Evolutionary conservation across 2,329 filamentous ascomycete species (phyloP).

Genomic region (Ciborinia camelliae): DNA sequence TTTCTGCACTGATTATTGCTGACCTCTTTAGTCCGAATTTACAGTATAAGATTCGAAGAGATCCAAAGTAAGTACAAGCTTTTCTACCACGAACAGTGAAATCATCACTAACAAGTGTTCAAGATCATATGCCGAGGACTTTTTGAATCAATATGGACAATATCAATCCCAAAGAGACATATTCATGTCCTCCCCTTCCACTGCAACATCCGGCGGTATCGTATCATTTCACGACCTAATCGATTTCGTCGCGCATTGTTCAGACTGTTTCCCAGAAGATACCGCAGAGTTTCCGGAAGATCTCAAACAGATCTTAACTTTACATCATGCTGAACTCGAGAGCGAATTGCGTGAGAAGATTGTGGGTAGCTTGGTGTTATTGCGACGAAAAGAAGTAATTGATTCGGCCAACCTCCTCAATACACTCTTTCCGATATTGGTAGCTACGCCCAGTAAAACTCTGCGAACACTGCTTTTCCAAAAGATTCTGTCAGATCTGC

Average conservation of each 20-base stretch:
- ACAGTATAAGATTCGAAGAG: constrained; percentile 86
- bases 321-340: constrained; percentile 80
- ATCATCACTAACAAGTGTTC: constrained; percentile 18
- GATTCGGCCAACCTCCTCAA: constrained; percentile 81
- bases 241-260: constrained; percentile 89
- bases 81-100: not conserved
- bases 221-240: constrained; percentile 87
- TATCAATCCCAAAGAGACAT: constrained; percentile 90
- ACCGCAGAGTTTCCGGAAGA: constrained; percentile 75
- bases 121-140: constrained; percentile 86
- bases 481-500: constrained; percentile 88
- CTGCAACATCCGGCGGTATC: constrained; percentile 72
- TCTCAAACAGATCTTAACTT: constrained; percentile 73
- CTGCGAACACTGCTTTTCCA: constrained; percentile 79
- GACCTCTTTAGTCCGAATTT: constrained; percentile 63
- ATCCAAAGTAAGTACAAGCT: constrained; percentile 63
- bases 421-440: constrained; percentile 89
- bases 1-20: constrained; percentile 20
- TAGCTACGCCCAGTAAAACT: constrained; percentile 88
- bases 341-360: constrained; percentile 89
- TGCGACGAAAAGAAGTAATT: constrained; percentile 88
- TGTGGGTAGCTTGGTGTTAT: constrained; percentile 80
- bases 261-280: constrained; percentile 85
- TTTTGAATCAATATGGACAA: constrained; percentile 81
- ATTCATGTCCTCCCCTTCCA: constrained; percentile 78